Evolutionary conservation across 441 rosid genomes (phyloP), one percentile per base, ranked within the genome.

Genomic region (Francoa sonchifolia): DNA sequence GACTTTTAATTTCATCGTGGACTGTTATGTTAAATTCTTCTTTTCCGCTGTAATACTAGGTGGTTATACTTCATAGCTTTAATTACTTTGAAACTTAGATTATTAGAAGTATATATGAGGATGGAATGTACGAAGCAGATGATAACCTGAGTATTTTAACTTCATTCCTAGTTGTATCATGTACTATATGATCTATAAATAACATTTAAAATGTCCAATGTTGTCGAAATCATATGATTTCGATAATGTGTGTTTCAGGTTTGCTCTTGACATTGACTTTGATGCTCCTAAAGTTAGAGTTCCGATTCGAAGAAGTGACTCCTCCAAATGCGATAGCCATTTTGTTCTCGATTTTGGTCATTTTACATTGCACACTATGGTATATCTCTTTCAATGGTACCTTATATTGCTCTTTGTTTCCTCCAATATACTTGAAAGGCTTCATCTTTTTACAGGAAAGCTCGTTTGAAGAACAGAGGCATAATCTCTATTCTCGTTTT

Each of bases 271-370:
- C 66, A 84, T 92, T 56, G 97, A 92, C 69, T 73, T 92, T 54
- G 99, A 84, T 81, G 99, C 97, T 60, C 99, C 99, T 30, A 92
- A 81, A 74, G 89, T 92, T 58, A 79, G 77, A 63, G 75, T 84
- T 63, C 99, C 99, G 63, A 60, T 92, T 62, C 77, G 74, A 67
- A 55, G 69, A 52, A 16, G 37, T 50, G 80, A 73, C 38, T 79
- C 89, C 43, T 68, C 68, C 52, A 69, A 64, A 44, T 76, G 79
- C 49, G 86, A 74, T 50, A 65, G 76, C 72, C 77, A 82, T 71
- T 87, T 92, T 65, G 71, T 87, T 63, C 66, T 92, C 73, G 99
- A 92, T 76, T 87, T 92, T 58, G 99, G 97, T 44, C 87, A 92
- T 62, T 92, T 92, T 56, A 92, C 96, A 1, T 57, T 87, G 65